phyloP scores from a whole-genome alignment of 495 filamentous ascomycete genomes.

The Cairneyella variabilis region DNA sequence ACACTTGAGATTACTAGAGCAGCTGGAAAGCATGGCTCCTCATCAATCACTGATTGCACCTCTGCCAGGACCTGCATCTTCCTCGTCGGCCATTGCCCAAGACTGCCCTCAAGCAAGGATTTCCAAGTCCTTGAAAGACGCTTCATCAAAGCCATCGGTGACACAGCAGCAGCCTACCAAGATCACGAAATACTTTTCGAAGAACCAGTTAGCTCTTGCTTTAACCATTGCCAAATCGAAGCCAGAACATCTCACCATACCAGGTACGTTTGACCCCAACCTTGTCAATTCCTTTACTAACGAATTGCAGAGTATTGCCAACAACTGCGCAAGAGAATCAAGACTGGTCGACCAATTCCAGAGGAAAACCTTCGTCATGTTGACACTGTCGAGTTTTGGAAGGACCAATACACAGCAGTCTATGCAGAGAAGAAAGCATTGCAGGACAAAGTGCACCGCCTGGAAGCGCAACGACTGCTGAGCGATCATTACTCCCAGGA shows the following conservation, averaged over 20 bases:
- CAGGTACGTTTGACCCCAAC: constrained; percentile 28
- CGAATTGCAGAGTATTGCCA: constrained; percentile 36
- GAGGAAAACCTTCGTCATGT: constrained; percentile 25
- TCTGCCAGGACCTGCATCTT: too few species aligned
- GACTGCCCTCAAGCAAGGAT: neutral
- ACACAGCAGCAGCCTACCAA: neutral
- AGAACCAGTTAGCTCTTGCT: constrained; percentile 41
- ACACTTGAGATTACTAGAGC: too few species aligned
- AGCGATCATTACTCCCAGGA: neutral
- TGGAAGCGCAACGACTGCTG: constrained; percentile 26
- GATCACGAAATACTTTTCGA: constrained; percentile 23
- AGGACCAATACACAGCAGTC: constrained; percentile 42
- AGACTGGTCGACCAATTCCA: constrained; percentile 11
- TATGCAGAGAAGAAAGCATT: constrained; percentile 42
- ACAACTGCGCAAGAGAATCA: constrained; percentile 36
- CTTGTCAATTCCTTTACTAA: neutral
- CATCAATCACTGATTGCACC: too few species aligned
- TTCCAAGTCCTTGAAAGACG: neutral
- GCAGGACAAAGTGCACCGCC: constrained; percentile 36
- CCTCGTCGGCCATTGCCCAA: neutral
- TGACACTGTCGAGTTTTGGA: constrained; percentile 49
- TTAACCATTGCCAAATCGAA: constrained; percentile 43
- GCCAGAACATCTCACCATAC: constrained; percentile 32
- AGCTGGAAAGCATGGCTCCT: too few species aligned
- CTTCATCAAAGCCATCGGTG: too few species aligned